phyloP scores from a whole-genome alignment of 176 grass and related monocot genomes.

The Thinopyrum elongatum region DNA sequence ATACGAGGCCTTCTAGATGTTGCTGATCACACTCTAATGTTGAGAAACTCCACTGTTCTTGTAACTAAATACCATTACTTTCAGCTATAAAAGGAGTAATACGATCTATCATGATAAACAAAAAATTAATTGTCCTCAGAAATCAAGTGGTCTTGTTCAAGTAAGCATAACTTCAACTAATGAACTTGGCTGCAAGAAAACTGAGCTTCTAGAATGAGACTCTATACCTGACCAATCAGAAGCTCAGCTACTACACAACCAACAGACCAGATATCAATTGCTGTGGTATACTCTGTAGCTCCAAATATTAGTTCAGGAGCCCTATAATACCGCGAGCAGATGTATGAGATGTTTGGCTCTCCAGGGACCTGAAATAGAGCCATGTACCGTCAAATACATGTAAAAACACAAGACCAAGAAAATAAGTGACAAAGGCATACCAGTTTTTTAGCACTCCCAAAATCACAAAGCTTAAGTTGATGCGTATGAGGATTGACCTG shows the following conservation, averaged over 20 bases:
- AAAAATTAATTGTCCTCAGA: neutral
- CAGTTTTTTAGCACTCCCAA: conserved; percentile 98
- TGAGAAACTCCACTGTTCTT: conserved; percentile 12
- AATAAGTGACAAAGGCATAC: conserved; percentile 34
- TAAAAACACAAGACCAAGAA: neutral
- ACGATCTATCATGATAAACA: neutral
- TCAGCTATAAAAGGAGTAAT: neutral
- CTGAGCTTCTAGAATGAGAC: conserved; percentile 8
- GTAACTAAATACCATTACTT: neutral
- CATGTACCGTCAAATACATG: conserved; percentile 39
- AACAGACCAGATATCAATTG: conserved; percentile 99
- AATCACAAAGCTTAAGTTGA: conserved; percentile 94
- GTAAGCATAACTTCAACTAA: neutral
- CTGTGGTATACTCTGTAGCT: conserved; percentile 85
- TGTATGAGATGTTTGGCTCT: conserved; percentile 98
- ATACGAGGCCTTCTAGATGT: neutral
- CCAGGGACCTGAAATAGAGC: conserved; percentile 73
- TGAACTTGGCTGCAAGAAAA: conserved; percentile 13
- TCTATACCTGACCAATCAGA: conserved; percentile 75
- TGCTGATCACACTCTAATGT: neutral
- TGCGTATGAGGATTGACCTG: conserved; percentile 91
- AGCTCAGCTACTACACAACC: conserved; percentile 95
- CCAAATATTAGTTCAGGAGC: conserved; percentile 98
- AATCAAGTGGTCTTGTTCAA: neutral
- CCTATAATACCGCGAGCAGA: conserved; percentile 97